Conservation (phyloP, 345 rosid genomes). For the Eutrema yunnanense region DNA sequence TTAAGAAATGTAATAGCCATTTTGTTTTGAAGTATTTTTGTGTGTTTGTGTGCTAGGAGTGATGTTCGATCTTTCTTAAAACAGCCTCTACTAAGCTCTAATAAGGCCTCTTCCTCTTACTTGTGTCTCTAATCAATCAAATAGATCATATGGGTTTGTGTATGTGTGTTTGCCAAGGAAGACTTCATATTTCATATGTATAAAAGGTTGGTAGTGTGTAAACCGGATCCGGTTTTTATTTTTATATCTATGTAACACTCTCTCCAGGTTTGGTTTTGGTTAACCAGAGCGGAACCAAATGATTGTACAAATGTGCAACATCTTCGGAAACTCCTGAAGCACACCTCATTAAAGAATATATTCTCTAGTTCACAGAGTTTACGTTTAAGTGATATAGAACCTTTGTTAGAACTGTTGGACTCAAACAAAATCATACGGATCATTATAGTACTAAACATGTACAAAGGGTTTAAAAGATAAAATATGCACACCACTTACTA, state of each 20-base stretch:
- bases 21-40: slow-evolving; percentile 18
- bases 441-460: slow-evolving; percentile 3
- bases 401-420: neutral
- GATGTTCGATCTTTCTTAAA: slow-evolving; percentile 13
- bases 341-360: neutral
- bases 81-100: slow-evolving; percentile 21
- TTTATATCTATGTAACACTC: neutral
- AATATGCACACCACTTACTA: slow-evolving; percentile 1
- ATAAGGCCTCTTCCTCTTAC: slow-evolving; percentile 29
- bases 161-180: slow-evolving; percentile 15
- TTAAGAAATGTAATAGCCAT: slow-evolving; percentile 23
- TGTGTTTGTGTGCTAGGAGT: slow-evolving; percentile 19
- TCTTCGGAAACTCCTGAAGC: neutral
- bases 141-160: neutral
- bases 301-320: neutral
- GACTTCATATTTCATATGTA: slow-evolving; percentile 11
- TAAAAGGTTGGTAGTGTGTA: slow-evolving; percentile 19
- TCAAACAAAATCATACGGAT: neutral
- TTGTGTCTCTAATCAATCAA: slow-evolving; percentile 8
- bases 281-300: neutral
- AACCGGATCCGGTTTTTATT: neutral
- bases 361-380: neutral
- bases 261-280: neutral
- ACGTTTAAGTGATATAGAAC: neutral
- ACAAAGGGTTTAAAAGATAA: neutral